phyloP scores from a whole-genome alignment of 192 early-diverging fungal species.

The Entophlyctis luteolus region DNA sequence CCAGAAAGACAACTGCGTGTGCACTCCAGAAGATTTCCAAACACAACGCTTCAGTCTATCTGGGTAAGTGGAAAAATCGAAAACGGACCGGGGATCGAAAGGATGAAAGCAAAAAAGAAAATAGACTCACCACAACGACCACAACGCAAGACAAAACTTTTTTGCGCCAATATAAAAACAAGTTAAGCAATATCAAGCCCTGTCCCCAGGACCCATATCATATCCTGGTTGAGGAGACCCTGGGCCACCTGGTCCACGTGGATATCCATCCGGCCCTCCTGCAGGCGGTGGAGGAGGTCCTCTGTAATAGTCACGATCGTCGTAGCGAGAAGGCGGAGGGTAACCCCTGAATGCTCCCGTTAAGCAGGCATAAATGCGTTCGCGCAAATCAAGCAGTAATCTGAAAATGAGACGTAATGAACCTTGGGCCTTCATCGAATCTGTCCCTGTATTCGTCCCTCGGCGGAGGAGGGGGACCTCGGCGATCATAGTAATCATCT shows the following conservation, averaged over 20 bases:
- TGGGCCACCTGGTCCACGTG: background rate
- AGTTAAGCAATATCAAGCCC: no score
- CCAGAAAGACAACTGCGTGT: no score
- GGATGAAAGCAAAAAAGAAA: no score
- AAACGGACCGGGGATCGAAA: no score
- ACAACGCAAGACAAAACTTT: no score
- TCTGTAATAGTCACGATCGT: conserved; percentile 1
- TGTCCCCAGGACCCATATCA: no score
- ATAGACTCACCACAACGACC: no score
- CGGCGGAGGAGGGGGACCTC: conserved; percentile 21
- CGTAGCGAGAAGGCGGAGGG: conserved; percentile 2
- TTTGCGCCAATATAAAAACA: no score
- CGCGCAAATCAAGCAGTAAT: background rate
- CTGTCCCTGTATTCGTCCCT: conserved; percentile 12
- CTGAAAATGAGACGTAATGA: background rate
- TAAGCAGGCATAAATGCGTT: background rate
- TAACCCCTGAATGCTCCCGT: conserved; percentile 12
- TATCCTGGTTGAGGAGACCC: background rate
- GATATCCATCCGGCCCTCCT: background rate
- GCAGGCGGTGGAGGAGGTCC: background rate
- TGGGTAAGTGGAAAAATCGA: no score
- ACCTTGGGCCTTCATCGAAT: conserved; percentile 1
- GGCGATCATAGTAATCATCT: conserved; percentile 11
- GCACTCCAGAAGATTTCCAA: no score
- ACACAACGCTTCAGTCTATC: no score